Percentiles rank a stretch among this genome's conserved stretches.
phyloP scores from a whole-genome alignment of 2,329 filamentous ascomycete genomes.

The Colletotrichum sojae region DNA sequence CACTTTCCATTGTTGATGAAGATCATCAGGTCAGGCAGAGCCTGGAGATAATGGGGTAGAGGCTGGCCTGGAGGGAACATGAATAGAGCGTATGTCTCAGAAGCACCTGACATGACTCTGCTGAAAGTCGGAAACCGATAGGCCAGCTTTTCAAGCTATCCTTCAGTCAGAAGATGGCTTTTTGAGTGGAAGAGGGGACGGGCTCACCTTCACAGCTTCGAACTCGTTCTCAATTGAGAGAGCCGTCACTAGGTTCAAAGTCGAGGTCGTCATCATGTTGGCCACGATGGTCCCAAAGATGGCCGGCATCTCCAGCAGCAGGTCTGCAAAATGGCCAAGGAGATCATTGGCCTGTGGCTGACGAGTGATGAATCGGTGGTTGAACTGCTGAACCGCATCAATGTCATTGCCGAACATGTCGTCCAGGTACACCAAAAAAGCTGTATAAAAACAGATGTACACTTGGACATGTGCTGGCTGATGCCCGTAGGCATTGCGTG shows the following conservation, averaged over 20 bases:
- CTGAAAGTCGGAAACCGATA: not conserved
- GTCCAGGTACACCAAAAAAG: not conserved
- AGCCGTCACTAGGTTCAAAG: not conserved
- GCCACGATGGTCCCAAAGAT: not conserved
- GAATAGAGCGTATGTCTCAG: not conserved
- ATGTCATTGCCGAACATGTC: constrained; percentile 4
- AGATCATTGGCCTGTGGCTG: not conserved
- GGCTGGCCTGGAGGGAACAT: not conserved
- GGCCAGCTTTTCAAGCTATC: not conserved
- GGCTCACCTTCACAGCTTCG: not conserved
- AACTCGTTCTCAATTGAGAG: not conserved
- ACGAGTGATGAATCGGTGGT: constrained; percentile 3
- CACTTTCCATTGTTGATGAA: constrained; percentile 3
- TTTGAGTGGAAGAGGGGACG: not conserved
- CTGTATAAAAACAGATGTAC: not conserved
- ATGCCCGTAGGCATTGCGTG: not conserved
- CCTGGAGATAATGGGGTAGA: not conserved
- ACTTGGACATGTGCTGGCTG: not conserved
- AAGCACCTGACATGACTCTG: constrained; percentile 3
- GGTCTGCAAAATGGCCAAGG: not conserved
- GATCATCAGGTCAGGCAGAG: not conserved
- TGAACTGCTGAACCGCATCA: not conserved
- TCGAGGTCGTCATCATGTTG: not conserved
- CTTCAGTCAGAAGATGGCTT: not conserved
- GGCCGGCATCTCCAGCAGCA: not conserved